Conservation (phyloP, 441 rosid species). For the Manihot esculenta region DNA sequence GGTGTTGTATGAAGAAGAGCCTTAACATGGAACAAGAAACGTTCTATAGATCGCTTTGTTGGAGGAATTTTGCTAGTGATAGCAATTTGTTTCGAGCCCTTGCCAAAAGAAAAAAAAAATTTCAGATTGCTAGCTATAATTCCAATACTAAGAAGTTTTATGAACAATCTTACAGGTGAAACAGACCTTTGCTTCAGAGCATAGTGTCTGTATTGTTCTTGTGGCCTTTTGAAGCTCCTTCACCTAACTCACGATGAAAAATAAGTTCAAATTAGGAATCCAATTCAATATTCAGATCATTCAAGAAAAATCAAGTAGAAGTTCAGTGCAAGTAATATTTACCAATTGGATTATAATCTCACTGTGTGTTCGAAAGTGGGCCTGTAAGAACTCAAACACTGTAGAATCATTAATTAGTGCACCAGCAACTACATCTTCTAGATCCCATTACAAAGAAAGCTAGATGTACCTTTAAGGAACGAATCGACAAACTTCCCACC, state of each 20-base stretch:
- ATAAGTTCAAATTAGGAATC: constrained; percentile 3
- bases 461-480: constrained; percentile 67
- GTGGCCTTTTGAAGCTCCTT: constrained; percentile 88
- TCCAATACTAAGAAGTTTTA: constrained; percentile 2
- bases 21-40: constrained; percentile 77
- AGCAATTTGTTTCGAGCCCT: constrained; percentile 76
- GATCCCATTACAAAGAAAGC: constrained; percentile 9
- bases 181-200: constrained; percentile 90
- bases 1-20: constrained; percentile 73
- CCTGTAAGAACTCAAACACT: constrained; percentile 75
- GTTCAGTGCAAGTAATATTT: constrained; percentile 25
- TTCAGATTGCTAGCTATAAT: constrained; percentile 2
- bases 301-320: constrained; percentile 7
- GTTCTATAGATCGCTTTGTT: constrained; percentile 78
- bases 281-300: constrained; percentile 1
- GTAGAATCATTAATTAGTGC: constrained; percentile 29
- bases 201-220: constrained; percentile 78
- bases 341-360: constrained; percentile 66
- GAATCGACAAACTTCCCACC: constrained; percentile 79
- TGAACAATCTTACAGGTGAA: constrained; percentile 9
- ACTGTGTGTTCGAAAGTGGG: constrained; percentile 61
- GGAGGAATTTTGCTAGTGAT: constrained; percentile 79
- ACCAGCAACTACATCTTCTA: constrained; percentile 16
- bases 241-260: constrained; percentile 41
- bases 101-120: constrained; percentile 25